These are phyloP conservation scores for Orbilia javanica DNA, from an alignment of 2,329 filamentous ascomycete genomes.

Conservation along the genomic window DNA sequence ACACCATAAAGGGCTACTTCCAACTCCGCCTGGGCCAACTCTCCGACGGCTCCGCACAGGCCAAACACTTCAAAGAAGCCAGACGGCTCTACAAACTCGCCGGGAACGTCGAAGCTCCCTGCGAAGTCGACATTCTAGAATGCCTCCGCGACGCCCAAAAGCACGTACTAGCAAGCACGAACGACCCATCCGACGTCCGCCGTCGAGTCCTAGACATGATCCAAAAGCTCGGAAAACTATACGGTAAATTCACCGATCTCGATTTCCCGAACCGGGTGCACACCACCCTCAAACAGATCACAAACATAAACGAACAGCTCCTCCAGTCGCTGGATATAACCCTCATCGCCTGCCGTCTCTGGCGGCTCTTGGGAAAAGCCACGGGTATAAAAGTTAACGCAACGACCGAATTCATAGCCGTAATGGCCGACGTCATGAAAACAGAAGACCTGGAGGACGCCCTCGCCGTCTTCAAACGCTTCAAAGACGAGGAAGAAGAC, in stretches of 20 bases:
- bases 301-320: constrained; percentile 49
- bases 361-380: constrained; percentile 41
- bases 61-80: constrained; percentile 44
- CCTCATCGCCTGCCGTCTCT: constrained; percentile 31
- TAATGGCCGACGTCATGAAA: constrained; percentile 36
- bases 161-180: constrained; percentile 15
- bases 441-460: constrained; percentile 49
- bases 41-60: constrained; percentile 10
- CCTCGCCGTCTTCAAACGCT: constrained; percentile 28
- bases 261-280: constrained; percentile 52
- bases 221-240: constrained; percentile 38
- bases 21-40: constrained; percentile 40
- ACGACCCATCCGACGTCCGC: constrained; percentile 10
- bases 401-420: constrained; percentile 45
- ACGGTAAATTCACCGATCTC: constrained; percentile 47
- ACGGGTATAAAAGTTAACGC: constrained; percentile 42
- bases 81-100: constrained; percentile 32
- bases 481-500: constrained; percentile 39
- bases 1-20: constrained; percentile 44
- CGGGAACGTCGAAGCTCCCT: constrained; percentile 48
- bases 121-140: constrained; percentile 48
- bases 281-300: constrained; percentile 36
- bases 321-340: constrained; percentile 25
- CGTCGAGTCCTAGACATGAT: constrained; percentile 23
- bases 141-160: constrained; percentile 21